Evolutionary conservation across 2,329 filamentous ascomycete species (phyloP).

Genomic region (Colletotrichum endophyticum): DNA sequence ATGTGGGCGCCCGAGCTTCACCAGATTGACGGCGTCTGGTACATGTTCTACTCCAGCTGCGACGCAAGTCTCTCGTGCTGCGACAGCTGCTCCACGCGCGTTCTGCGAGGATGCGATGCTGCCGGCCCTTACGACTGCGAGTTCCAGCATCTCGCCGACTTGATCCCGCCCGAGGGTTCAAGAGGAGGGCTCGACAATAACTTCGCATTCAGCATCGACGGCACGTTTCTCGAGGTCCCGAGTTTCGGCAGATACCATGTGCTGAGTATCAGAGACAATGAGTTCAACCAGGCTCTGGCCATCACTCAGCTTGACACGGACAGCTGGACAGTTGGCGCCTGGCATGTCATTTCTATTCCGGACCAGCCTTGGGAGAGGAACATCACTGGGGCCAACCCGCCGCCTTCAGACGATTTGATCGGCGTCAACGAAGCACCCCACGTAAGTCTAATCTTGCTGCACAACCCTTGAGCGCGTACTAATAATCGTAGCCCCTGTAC

Average conservation of each 20-base stretch:
- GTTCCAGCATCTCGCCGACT: background rate
- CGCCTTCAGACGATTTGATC: background rate
- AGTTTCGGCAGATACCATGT: background rate
- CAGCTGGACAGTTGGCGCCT: background rate
- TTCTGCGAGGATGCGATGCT: background rate
- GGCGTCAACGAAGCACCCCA: background rate
- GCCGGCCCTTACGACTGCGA: background rate
- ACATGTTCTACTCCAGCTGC: conserved; percentile 22
- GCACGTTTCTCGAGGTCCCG: background rate
- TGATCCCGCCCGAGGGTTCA: background rate
- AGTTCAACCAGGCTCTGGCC: background rate
- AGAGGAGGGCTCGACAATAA: background rate
- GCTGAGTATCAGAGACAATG: background rate
- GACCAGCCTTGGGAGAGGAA: background rate
- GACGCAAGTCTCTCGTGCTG: conserved; percentile 17
- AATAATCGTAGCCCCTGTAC: fast-evolving
- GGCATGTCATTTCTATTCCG: background rate
- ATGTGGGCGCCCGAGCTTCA: conserved; percentile 24
- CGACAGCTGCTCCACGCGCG: background rate
- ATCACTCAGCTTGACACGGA: background rate
- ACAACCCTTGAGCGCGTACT: background rate
- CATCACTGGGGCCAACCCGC: background rate
- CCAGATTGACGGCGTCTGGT: conserved; percentile 22
- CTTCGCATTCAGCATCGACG: background rate
- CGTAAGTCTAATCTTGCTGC: fast-evolving